Base-by-base conservation (phyloP, 257 asterid species). In the Lycium barbarum region DNA sequence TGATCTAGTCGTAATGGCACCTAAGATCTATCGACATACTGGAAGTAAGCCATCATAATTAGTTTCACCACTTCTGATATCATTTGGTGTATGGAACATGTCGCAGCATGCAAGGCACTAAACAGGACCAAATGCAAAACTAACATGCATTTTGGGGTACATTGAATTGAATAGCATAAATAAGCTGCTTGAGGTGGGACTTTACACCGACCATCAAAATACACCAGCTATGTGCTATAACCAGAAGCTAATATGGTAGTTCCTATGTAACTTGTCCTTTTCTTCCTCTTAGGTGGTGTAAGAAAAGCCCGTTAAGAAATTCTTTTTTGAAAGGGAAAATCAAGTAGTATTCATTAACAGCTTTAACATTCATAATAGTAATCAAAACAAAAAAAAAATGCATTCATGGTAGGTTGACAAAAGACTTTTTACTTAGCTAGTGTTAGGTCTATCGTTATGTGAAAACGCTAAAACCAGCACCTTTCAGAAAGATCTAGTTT, bases 41-140 rank as follows among this genome's bases (percentile, higher is more conserved):
- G 36, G 26, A 72, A 45, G 33, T 72, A 72, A 72, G n/a, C 57
- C 5, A 72, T 72, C 58, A 72, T 72, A 45, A n/a, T 72, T 72
- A 45, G 57, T 45, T 45, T 45, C 36, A 72, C 80, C 80, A 71
- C 55, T 71, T 72, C 80, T 72, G 6, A 72, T n/a, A 72, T 72
- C 38, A 45, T 45, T 43, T n/a, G 57, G 18, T 45, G 38, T n/a
- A 72, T 72, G 55, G 45, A 72, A 45, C 80, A 72, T 72, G 80
- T 33, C 82, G 26, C 38, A 78, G 82, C 26, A 53, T 53, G 82
- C 17, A 12, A 78, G 6, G 0, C 11, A 33, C 15, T 76, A 76
- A 78, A 26, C 26, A 9, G 47, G 47, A 53, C 40, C 47, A 78
- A 49, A 53, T 51, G 26, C 51, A 74, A 74, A 73, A 47, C 12